Base-by-base conservation (phyloP, 2,329 filamentous ascomycete genomes). In the Penicillium crustosum region DNA sequence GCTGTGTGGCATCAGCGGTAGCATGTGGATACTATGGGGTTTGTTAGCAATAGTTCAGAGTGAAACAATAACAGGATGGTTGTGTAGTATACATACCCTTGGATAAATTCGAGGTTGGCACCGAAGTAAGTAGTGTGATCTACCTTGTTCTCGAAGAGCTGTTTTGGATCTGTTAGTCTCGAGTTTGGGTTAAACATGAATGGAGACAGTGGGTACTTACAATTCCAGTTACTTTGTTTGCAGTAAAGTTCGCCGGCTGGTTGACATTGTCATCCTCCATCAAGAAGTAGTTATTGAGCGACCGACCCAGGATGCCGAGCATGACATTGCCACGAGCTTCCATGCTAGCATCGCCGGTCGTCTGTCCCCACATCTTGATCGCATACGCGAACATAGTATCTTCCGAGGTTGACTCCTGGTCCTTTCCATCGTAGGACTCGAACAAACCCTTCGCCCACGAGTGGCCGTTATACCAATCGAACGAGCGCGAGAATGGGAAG, bases 401-500 rank as follows among this genome's bases (percentile, higher is more conserved):
- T 76, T 97, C 93, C 0, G 90, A 93, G 45, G 89, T 91, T 31
- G 90, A 94, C 73, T 97, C 94, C 76, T 81, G 75, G 41, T 82
- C 81, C 58, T 81, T 82, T 8, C 81, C 81, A 53, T 84, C 82
- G 6, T 76, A 79, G 19, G 81, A 83, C 43, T 79, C 78, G 60
- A 79, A 82, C 1, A 84, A 71, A 1, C 78, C 79, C 68, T 82
- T 91, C 2, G 93, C 93, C 91, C 93, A 97, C 58, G 89, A 92
- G 80, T 97, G 94, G 2, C 93, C 94, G 69, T 95, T 87, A 73
- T 88, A 97, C 91, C 91, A 97, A 75, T 97, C 94, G 70, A 97
- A 97, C 56, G 81, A 85, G 49, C 94, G 85, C 60, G 84, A 93
- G 65, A 91, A 87, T 0, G 93, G 93, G 74, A 95, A 97, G 66